phyloP scores from a whole-genome alignment of 805 yeast genomes.

The Spathaspora passalidarum region DNA sequence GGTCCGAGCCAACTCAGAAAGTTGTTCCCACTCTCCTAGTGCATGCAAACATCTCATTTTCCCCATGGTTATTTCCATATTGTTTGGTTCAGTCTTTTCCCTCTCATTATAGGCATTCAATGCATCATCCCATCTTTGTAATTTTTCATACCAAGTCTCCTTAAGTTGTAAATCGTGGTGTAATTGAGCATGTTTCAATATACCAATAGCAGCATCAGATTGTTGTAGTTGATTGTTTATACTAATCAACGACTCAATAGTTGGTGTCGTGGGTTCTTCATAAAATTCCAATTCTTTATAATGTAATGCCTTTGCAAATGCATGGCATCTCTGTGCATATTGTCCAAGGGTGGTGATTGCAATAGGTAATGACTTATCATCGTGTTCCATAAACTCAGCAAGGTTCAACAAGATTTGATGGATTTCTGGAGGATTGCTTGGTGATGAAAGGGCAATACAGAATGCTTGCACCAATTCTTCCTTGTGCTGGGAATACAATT shows the following conservation, averaged over 20 bases:
- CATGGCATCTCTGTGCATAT: slow-evolving; percentile 93
- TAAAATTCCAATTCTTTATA: slow-evolving; percentile 93
- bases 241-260: slow-evolving; percentile 86
- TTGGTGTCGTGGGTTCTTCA: slow-evolving; percentile 87
- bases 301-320: slow-evolving; percentile 95
- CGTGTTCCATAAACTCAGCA: slow-evolving; percentile 97
- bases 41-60: slow-evolving; percentile 98
- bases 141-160: slow-evolving; percentile 96
- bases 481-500: slow-evolving; percentile 81
- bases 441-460: slow-evolving; percentile 83
- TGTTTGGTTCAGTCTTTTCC: slow-evolving; percentile 59
- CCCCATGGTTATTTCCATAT: slow-evolving; percentile 91
- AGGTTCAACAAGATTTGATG: slow-evolving; percentile 84
- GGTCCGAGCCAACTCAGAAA: slow-evolving; percentile 78
- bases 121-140: slow-evolving; percentile 98
- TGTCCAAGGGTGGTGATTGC: slow-evolving; percentile 87
- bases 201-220: slow-evolving; percentile 97
- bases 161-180: slow-evolving; percentile 88
- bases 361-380: slow-evolving; percentile 89
- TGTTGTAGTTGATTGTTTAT: slow-evolving; percentile 95
- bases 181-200: slow-evolving; percentile 87
- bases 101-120: slow-evolving; percentile 83
- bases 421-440: slow-evolving; percentile 93
- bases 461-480: slow-evolving; percentile 84
- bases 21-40: slow-evolving; percentile 96